Base-by-base conservation (phyloP, 768 basidiomycete species). In the Baorangia bicolor region DNA sequence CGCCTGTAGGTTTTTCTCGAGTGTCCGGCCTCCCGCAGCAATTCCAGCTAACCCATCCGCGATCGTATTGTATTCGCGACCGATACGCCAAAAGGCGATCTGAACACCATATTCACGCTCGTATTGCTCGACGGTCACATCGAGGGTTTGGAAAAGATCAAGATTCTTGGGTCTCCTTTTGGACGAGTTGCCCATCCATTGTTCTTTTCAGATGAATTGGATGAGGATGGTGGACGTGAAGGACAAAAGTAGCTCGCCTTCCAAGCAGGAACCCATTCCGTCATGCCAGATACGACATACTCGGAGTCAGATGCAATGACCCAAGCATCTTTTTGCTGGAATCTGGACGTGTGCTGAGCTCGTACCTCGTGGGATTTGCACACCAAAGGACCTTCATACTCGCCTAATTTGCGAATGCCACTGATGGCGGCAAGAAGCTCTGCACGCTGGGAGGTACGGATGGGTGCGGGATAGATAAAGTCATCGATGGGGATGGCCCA, bases 401-500 rank as follows among this genome's bases (percentile, higher is more conserved):
- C 31, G 34, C 38, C 45, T 23, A 55, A 18, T 30, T 48, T 56
- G 18, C 27, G 34, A 23, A 48, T 42, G 28, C 45, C 28, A 23
- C 30, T 28, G 44, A 57, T 55, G 20, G 33, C 20, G 5, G 40
- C 46, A 30, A 56, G 44, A 33, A 48, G 46, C 45, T 55, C 43
- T 28, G 30, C 30, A 50, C 47, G 53, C n/a, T 42, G 67, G 35
- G 47, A 68, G 16, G 70, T 69, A 18, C 64, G 40, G 5, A 44
- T 39, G 9, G 54, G 33, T n/a, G 48, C 28, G 0, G 58, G 47
- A 43, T 66, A 68, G 23, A 67, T 41, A 11, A 23, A 48, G 21
- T 66, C 56, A 14, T 67, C 60, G 7, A 69, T 59, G 20, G 64
- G 51, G 14, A 65, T 54, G 12, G 58, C 51, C 57, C 62, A 65